These are phyloP conservation scores for Penicillium vulpinum DNA, from an alignment of 2,329 filamentous ascomycete genomes.

Conservation along the genomic window DNA sequence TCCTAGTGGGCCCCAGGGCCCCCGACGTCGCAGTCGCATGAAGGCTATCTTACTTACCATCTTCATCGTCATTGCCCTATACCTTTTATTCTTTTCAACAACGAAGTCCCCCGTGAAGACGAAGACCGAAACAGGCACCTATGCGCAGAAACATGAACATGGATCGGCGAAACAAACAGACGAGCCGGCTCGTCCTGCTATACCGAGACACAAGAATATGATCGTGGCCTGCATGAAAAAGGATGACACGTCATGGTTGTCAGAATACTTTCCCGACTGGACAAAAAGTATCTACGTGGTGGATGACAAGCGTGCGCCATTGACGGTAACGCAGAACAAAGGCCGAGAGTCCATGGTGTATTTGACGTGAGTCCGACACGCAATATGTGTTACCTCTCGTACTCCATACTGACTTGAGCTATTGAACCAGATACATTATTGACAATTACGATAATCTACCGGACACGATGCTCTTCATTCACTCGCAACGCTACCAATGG, in stretches of 20 bases:
- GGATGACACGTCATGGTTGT: constrained; percentile 44
- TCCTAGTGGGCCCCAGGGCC: constrained; percentile 34
- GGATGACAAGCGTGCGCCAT: constrained; percentile 49
- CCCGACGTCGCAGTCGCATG: constrained; percentile 36
- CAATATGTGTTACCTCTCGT: not conserved
- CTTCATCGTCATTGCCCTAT: constrained; percentile 34
- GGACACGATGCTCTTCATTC: constrained; percentile 44
- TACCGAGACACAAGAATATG: constrained; percentile 31
- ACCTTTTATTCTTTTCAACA: constrained; percentile 34
- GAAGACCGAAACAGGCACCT: constrained; percentile 16
- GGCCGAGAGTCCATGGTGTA: constrained; percentile 48
- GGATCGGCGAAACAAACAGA: constrained; percentile 14
- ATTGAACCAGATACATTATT: constrained; percentile 41
- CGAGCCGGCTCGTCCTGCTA: constrained; percentile 19
- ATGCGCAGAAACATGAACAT: constrained; percentile 19
- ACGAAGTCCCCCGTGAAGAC: constrained; percentile 11
- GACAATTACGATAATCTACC: constrained; percentile 45
- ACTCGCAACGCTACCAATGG: constrained; percentile 45
- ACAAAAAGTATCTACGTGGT: constrained; percentile 57
- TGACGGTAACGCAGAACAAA: constrained; percentile 51
- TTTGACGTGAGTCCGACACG: constrained; percentile 37
- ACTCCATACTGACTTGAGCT: constrained; percentile 10
- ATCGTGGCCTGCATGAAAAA: constrained; percentile 43
- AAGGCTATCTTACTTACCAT: constrained; percentile 38
- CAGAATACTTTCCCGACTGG: constrained; percentile 47